These are phyloP conservation scores for Calonectria leucothoes DNA, from an alignment of 2,329 filamentous ascomycete species.

Conservation along the genomic window DNA sequence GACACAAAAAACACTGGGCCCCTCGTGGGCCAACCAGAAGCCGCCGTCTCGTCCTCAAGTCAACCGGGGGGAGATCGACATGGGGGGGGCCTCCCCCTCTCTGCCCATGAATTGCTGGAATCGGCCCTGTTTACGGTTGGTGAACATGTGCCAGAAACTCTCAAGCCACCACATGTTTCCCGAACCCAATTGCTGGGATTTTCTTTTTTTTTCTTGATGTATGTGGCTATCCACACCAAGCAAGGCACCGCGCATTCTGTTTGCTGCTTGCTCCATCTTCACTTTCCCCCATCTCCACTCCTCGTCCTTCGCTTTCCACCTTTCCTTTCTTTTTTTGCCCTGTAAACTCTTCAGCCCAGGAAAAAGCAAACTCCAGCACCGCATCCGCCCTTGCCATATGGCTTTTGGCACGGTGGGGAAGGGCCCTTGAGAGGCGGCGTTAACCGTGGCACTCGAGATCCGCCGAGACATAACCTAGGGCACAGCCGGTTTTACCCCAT, in stretches of 20 bases:
- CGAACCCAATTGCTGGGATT: neutral
- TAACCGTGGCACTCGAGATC: neutral
- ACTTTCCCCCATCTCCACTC: neutral
- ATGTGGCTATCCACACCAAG: no score
- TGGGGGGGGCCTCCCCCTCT: no score
- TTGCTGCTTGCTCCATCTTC: neutral
- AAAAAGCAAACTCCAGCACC: neutral
- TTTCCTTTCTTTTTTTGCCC: neutral
- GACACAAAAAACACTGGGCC: neutral
- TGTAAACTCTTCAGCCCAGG: neutral
- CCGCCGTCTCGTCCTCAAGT: neutral
- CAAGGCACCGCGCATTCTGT: no score
- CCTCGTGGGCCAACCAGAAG: neutral
- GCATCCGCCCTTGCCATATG: neutral
- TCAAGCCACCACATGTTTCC: slow-evolving; percentile 2
- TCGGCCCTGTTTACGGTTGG: slow-evolving; percentile 12
- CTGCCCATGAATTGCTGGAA: neutral
- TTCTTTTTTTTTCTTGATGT: neutral
- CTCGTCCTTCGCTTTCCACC: neutral
- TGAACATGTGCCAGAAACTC: slow-evolving; percentile 12
- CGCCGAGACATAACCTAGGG: neutral
- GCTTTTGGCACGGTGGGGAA: neutral
- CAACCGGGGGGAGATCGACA: neutral
- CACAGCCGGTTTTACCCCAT: neutral
- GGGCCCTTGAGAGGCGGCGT: neutral